A percentile compares a stretch with the other conserved stretches of the same genome.
Evolutionary conservation across 441 rosid genomes (phyloP).

Genomic region (Euphorbia schlechtendalii): DNA sequence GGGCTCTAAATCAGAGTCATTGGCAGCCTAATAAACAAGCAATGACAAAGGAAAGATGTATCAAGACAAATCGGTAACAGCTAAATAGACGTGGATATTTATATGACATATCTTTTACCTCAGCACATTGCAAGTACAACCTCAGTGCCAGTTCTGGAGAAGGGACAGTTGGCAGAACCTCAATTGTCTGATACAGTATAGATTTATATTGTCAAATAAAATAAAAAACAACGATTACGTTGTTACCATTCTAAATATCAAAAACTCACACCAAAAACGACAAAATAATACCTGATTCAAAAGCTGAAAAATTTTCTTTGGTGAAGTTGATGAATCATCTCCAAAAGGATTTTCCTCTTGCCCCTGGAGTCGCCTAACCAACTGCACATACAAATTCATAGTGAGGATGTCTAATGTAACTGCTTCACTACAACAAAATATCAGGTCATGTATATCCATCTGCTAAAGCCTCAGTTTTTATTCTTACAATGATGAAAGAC

Average conservation of each 20-base stretch:
- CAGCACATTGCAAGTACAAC: constrained; percentile 92
- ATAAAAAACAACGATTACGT: not conserved
- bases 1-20: constrained; percentile 90
- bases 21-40: constrained; percentile 69
- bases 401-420: not conserved
- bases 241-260: too few relatives aligned
- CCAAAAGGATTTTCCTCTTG: constrained; percentile 97
- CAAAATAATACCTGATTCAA: constrained; percentile 53
- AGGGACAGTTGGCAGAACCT: constrained; percentile 67
- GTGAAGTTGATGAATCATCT: constrained; percentile 64
- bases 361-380: constrained; percentile 68
- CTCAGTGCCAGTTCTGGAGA: constrained; percentile 83
- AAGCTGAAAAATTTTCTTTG: constrained; percentile 80
- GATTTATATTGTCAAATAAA: constrained; percentile 5
- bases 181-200: constrained; percentile 59
- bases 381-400: constrained; percentile 30
- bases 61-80: constrained; percentile 13
- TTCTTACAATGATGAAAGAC: not conserved
- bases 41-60: constrained; percentile 12
- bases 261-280: constrained; percentile 1
- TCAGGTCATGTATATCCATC: not conserved
- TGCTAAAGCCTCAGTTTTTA: not conserved
- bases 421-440: not conserved
- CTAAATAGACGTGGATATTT: constrained; percentile 14
- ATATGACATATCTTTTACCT: constrained; percentile 42